phyloP scores from a whole-genome alignment of 2,329 filamentous ascomycete species.

The Xylariaceae sp. region DNA sequence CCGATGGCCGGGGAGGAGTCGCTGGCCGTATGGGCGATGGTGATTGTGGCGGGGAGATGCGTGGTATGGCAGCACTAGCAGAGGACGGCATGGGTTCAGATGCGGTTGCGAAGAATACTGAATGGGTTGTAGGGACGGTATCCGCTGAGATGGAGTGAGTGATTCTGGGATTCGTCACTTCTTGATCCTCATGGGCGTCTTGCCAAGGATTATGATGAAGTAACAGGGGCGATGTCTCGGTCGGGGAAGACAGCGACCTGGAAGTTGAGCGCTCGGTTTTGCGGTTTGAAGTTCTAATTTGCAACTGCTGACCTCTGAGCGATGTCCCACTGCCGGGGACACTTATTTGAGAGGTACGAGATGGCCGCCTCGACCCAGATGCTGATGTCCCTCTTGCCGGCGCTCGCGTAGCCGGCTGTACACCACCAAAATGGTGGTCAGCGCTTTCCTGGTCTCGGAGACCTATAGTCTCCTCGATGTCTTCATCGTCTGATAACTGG shows the following conservation, averaged over 20 bases:
- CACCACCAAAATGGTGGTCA: conserved; percentile 30
- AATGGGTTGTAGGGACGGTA: conserved; percentile 29
- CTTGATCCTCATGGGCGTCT: conserved; percentile 30
- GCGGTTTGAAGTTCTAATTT: conserved; percentile 34
- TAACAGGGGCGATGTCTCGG: conserved; percentile 34
- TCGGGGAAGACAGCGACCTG: conserved; percentile 28
- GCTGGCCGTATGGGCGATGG: conserved; percentile 26
- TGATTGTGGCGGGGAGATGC: conserved; percentile 19
- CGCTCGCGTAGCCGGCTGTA: conserved; percentile 12
- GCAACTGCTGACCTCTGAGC: conserved; percentile 30
- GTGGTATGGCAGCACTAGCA: conserved; percentile 15
- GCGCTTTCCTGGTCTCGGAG: conserved; percentile 42
- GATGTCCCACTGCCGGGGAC: conserved; percentile 37
- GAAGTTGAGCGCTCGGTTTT: conserved; percentile 28
- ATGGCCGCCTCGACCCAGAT: conserved; percentile 42
- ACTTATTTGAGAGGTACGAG: conserved; percentile 41
- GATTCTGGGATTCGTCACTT: conserved; percentile 29
- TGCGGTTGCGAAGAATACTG: conserved; percentile 22
- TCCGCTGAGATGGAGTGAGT: conserved; percentile 29
- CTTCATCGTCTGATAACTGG: conserved; percentile 52
- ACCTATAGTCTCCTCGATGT: conserved; percentile 59
- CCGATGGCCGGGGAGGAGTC: conserved; percentile 28
- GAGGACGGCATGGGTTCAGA: conserved; percentile 26
- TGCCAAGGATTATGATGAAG: conserved; percentile 43
- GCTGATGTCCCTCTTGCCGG: conserved; percentile 14